Conservation (phyloP, 257 asterid genomes). For the Jacaranda copaia region DNA sequence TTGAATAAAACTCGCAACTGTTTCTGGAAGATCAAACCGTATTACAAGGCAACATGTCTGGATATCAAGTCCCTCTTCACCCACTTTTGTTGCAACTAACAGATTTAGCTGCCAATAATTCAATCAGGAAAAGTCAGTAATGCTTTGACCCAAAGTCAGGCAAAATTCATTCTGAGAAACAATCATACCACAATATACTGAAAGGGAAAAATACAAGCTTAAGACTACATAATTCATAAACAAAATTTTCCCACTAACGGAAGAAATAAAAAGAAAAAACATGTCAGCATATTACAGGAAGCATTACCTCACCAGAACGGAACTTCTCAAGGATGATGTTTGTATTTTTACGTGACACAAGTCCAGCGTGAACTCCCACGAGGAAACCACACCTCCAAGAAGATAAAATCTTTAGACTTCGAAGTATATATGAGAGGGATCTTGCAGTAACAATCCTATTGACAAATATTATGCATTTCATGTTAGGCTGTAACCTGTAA, state of each 20-base stretch:
- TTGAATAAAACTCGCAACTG: slow-evolving; percentile 96
- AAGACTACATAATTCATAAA: slow-evolving; percentile 28
- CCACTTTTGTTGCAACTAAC: slow-evolving; percentile 96
- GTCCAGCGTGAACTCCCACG: slow-evolving; percentile 86
- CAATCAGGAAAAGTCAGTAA: slow-evolving; percentile 21
- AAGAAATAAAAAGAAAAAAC: slow-evolving; percentile 27
- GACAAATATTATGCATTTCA: slow-evolving; percentile 95
- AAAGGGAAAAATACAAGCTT: slow-evolving; percentile 18
- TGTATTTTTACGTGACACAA: slow-evolving; percentile 74
- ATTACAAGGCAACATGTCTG: slow-evolving; percentile 99
- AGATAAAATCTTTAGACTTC: slow-evolving; percentile 65
- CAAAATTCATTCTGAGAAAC: slow-evolving; percentile 21
- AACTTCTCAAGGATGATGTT: slow-evolving; percentile 77
- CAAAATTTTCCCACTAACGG: neutral
- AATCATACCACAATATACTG: slow-evolving; percentile 24
- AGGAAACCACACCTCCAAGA: slow-evolving; percentile 91
- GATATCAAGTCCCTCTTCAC: slow-evolving; percentile 99
- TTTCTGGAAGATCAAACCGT: slow-evolving; percentile 98
- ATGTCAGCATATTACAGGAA: slow-evolving; percentile 23
- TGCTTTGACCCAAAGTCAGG: slow-evolving; percentile 4
- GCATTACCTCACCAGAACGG: slow-evolving; percentile 90
- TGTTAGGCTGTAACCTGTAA: slow-evolving; percentile 83
- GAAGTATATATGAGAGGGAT: slow-evolving; percentile 73
- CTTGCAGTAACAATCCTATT: slow-evolving; percentile 93
- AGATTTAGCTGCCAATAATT: slow-evolving; percentile 79